Conservation (phyloP, 148 eudicot genomes). For the Chenopodium suecicum region DNA sequence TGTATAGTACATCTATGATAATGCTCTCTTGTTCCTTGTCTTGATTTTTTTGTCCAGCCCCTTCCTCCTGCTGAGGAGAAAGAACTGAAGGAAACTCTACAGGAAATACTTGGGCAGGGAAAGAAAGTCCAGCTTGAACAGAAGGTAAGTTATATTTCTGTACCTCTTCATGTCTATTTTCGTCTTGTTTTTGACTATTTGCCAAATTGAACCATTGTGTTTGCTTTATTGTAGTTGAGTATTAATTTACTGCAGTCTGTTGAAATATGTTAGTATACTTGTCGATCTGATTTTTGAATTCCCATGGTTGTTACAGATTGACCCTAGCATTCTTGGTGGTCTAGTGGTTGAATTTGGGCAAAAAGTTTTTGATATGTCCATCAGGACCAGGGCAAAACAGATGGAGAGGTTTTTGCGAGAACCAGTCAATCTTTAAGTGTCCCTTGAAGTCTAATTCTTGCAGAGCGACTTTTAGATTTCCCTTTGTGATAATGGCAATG, state of each 20-base stretch:
- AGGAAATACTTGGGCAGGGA: constrained; percentile 79
- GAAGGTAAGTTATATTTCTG: constrained; percentile 45
- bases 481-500: constrained; percentile 12
- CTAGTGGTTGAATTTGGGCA: constrained; percentile 70
- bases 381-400: constrained; percentile 82
- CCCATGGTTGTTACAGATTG: constrained; percentile 45
- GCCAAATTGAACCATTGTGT: neutral
- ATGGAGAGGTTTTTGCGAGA: constrained; percentile 89
- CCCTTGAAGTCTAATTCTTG: constrained; percentile 14
- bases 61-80: constrained; percentile 82
- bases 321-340: constrained; percentile 83
- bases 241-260: neutral
- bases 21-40: neutral
- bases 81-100: constrained; percentile 84
- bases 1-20: neutral
- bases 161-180: neutral
- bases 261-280: neutral
- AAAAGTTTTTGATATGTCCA: constrained; percentile 86
- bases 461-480: constrained; percentile 10
- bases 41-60: constrained; percentile 45
- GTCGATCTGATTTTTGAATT: neutral
- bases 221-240: neutral
- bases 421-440: constrained; percentile 40
- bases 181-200: neutral
- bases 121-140: constrained; percentile 70